Evolutionary conservation across 352 stramenopile species (phyloP).

Genomic region (Globisporangium lucens): DNA sequence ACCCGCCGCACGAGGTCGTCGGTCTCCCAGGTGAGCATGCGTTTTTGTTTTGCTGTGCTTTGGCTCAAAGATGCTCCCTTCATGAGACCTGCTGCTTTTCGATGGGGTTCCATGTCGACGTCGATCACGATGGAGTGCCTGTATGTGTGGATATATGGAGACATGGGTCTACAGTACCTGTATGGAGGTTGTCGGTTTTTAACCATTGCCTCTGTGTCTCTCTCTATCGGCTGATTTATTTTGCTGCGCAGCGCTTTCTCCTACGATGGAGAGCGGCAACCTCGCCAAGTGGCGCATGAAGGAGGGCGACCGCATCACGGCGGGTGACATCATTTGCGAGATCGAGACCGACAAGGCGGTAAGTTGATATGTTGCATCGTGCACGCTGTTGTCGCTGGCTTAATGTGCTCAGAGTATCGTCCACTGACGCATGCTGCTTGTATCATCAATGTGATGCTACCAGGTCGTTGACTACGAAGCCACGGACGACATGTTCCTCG

Average conservation of each 20-base stretch:
- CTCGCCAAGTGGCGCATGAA: conserved; percentile 94
- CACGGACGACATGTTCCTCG: conserved; percentile 95
- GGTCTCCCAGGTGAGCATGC: conserved; percentile 58
- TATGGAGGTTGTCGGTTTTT: background rate
- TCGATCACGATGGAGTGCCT: background rate
- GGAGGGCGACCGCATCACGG: conserved; percentile 90
- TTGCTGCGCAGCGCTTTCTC: conserved; percentile 81
- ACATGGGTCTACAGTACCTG: background rate
- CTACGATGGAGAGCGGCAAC: conserved; percentile 97
- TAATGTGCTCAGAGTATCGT: background rate
- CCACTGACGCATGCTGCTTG: background rate
- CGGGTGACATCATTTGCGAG: conserved; percentile 94
- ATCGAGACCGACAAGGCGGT: conserved; percentile 99
- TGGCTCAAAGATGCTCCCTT: background rate
- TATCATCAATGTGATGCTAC: background rate
- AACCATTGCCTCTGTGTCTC: background rate
- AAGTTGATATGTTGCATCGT: conserved; percentile 1
- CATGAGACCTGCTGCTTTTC: background rate
- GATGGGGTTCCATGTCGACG: background rate
- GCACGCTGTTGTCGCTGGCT: background rate
- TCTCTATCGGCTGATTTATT: background rate
- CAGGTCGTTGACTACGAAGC: conserved; percentile 97
- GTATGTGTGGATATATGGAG: conserved; percentile 1
- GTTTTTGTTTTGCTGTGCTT: conserved; percentile 1
- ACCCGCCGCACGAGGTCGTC: conserved; percentile 75